Evolutionary conservation across 2,329 filamentous ascomycete species (phyloP).

Genomic region (Hortaea sp.): DNA sequence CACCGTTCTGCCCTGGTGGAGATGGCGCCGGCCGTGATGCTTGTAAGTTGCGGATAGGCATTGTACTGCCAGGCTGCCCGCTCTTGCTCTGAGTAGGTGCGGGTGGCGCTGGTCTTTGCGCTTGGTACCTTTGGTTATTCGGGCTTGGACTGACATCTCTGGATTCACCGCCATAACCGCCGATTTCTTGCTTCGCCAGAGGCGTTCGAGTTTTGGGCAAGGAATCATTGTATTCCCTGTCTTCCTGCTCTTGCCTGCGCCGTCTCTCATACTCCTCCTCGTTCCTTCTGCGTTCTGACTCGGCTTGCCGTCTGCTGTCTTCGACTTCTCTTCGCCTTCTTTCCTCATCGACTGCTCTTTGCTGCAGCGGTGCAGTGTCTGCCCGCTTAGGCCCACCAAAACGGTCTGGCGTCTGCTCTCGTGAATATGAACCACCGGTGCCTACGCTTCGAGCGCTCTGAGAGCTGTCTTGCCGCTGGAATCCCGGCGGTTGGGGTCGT

Average conservation of each 20-base stretch:
- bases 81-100: slow-evolving; percentile 21
- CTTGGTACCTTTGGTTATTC: slow-evolving; percentile 63
- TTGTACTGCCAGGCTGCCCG: slow-evolving; percentile 13
- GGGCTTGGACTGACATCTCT: slow-evolving; percentile 35
- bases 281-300: slow-evolving; percentile 31
- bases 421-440: slow-evolving; percentile 9
- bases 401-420: slow-evolving; percentile 18
- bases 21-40: slow-evolving; percentile 53
- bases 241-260: slow-evolving; percentile 60
- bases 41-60: slow-evolving; percentile 39
- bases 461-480: slow-evolving; percentile 34
- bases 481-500: slow-evolving; percentile 35
- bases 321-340: slow-evolving; percentile 30
- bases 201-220: slow-evolving; percentile 72
- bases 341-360: slow-evolving; percentile 25
- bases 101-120: slow-evolving; percentile 65
- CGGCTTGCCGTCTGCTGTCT: slow-evolving; percentile 28
- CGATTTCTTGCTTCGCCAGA: slow-evolving; percentile 81
- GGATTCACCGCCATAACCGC: slow-evolving; percentile 47
- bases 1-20: slow-evolving; percentile 22
- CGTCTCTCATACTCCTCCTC: slow-evolving; percentile 37
- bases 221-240: slow-evolving; percentile 69
- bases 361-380: slow-evolving; percentile 24
- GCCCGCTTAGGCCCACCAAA: slow-evolving; percentile 17
- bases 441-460: slow-evolving; percentile 20